Base-by-base conservation (phyloP, 176 grass and related monocot genomes). In the Saccharum officinarum region DNA sequence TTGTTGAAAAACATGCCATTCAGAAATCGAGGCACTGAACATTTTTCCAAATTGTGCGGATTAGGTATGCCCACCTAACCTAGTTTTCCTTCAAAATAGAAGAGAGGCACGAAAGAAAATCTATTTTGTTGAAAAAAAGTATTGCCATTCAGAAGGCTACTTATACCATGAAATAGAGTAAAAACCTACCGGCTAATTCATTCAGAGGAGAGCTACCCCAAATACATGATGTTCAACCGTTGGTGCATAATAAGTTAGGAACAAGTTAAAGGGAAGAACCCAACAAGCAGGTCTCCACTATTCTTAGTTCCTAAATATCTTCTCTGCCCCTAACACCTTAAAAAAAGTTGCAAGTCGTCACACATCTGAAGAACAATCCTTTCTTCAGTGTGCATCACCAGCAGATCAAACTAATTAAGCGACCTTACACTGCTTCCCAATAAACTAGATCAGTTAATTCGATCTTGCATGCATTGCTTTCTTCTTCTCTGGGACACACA, bases 261-360 rank as follows among this genome's bases (percentile, higher is more conserved):
- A 37, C 37, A 69, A 55, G 4, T 36, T 36, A 36, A 68, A 77
- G 2, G 7, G 25, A 31, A 71, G 26, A 71, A 15, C 46, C 1
- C 1, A 73, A 76, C 22, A 60, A 60, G 17, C 22, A 60, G 69
- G n/a, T 42, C 39, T 26, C 60, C 49, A 80, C 80, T 87, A 62
- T 34, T 28, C 47, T 76, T 80, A 80, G 17, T 80, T 59, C 46
- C 72, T 77, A 75, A 79, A 38, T 64, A 30, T 14, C 57, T 86
- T 74, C 4, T 59, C 67, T 86, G 31, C 22, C 54, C 80, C 84
- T 87, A 83, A 60, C 57, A 87, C 12, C 85, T 76, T 91, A 75
- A 41, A 70, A 79, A 74, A 64, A 54, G 84, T 61, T 87, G 37
- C 67, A 79, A 49, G 26, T 78, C 49, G 20, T 57, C 10, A 31